Conservation (phyloP, 2,329 filamentous ascomycete species). For the Xylariomycetidae sp. region DNA sequence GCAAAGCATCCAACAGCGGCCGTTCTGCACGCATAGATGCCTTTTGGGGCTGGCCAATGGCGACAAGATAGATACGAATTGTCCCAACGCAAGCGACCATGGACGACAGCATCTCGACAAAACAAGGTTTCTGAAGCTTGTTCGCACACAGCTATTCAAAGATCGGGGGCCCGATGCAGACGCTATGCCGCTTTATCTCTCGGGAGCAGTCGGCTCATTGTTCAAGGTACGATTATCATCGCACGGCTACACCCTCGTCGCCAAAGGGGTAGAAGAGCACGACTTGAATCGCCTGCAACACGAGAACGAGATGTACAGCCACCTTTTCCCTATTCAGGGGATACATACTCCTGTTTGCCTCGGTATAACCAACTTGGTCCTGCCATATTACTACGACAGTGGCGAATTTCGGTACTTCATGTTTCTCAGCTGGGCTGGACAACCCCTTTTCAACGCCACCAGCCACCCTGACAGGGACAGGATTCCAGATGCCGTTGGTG, state of each 20-base stretch:
- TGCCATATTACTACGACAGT: constrained; percentile 27
- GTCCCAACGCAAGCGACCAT: constrained; percentile 24
- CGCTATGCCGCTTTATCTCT: constrained; percentile 23
- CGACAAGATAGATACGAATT: constrained; percentile 20
- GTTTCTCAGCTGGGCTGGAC: constrained; percentile 29
- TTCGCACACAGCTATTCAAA: constrained; percentile 22
- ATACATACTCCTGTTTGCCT: constrained; percentile 31
- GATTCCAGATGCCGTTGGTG: constrained; percentile 8
- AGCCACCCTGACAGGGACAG: constrained; percentile 6
- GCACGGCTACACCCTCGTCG: constrained; percentile 33
- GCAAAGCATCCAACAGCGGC: constrained; percentile 9
- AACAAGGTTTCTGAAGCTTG: constrained; percentile 21
- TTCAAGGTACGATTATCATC: constrained; percentile 33
- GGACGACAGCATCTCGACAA: constrained; percentile 18
- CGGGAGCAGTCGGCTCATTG: constrained; percentile 25
- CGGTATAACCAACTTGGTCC: constrained; percentile 23
- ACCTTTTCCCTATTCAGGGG: constrained; percentile 27
- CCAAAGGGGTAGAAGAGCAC: constrained; percentile 31
- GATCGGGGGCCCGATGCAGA: constrained; percentile 28
- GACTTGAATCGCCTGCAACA: constrained; percentile 19
- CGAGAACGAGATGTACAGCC: constrained; percentile 28
- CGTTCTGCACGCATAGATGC: constrained; percentile 14
- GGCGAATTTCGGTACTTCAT: constrained; percentile 27
- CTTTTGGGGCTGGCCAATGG: constrained; percentile 49
- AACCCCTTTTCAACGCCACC: constrained; percentile 14